phyloP scores from a whole-genome alignment of 1,284 basidiomycete genomes.

The Ceratobasidium sp. region DNA sequence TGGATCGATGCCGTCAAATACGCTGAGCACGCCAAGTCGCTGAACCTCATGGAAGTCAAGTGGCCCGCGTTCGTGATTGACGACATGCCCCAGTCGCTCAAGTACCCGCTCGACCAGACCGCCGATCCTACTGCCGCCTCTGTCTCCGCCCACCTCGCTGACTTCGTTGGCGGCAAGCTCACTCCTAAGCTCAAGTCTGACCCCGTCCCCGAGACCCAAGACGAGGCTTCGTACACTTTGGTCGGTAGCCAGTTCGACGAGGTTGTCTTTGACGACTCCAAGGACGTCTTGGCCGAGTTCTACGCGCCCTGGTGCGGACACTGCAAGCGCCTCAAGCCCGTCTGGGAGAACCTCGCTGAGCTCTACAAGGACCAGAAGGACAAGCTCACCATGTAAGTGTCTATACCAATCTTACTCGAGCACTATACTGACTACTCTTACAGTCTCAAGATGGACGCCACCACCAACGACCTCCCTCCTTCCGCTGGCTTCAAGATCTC shows the following conservation, averaged over 20 bases:
- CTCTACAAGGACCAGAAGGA: conserved; percentile 85
- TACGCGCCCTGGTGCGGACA: conserved; percentile 97
- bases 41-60: conserved; percentile 86
- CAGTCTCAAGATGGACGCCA: conserved; percentile 96
- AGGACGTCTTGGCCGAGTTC: conserved; percentile 98
- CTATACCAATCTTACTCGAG: conserved; percentile 20
- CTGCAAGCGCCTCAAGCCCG: conserved; percentile 97
- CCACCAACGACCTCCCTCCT: conserved; percentile 95
- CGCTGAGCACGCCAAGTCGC: conserved; percentile 93
- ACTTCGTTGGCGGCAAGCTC: conserved; percentile 80
- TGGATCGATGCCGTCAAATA: conserved; percentile 98
- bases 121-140: conserved; percentile 71
- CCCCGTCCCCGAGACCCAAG: conserved; percentile 86
- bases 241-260: conserved; percentile 94
- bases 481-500: conserved; percentile 86
- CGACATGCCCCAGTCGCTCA: conserved; percentile 85
- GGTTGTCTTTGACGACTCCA: conserved; percentile 86
- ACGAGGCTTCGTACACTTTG: conserved; percentile 86
- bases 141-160: conserved; percentile 72
- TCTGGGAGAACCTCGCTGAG: conserved; percentile 92
- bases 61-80: conserved; percentile 98
- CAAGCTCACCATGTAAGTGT: conserved; percentile 84
- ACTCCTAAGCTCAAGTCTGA: conserved; percentile 92
- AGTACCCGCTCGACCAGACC: conserved; percentile 88
- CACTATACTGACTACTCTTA: conserved; percentile 49